These are phyloP conservation scores for Arabidopsis lyrata DNA, from an alignment of 441 rosid genomes.

Conservation along the genomic window DNA sequence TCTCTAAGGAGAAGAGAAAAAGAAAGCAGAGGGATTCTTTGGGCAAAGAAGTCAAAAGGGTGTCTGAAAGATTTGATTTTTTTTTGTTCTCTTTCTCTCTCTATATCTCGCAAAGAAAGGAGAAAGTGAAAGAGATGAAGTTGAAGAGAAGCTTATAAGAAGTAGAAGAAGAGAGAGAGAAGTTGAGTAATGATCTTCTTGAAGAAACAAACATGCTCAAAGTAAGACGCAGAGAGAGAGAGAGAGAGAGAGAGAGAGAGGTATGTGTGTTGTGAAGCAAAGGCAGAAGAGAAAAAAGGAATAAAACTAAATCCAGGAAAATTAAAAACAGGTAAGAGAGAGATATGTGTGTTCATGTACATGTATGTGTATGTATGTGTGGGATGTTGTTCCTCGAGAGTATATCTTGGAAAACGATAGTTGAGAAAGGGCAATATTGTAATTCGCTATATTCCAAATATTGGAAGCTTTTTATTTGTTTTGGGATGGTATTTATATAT, in stretches of 20 bases:
- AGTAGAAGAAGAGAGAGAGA: conserved; percentile 38
- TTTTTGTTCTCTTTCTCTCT: conserved; percentile 29
- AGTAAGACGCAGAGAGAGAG: conserved; percentile 41
- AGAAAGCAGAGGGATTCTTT: conserved; percentile 43
- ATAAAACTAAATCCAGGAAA: conserved; percentile 50
- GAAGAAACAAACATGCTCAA: conserved; percentile 64
- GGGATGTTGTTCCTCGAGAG: conserved; percentile 62
- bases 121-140: conserved; percentile 36
- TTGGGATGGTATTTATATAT: neutral
- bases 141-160: conserved; percentile 40
- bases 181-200: conserved; percentile 46
- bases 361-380: conserved; percentile 35
- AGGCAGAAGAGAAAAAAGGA: conserved; percentile 41
- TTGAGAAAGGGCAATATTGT: conserved; percentile 49
- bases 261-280: conserved; percentile 47
- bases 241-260: conserved; percentile 39
- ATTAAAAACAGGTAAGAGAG: conserved; percentile 44
- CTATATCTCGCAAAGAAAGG: conserved; percentile 28
- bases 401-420: conserved; percentile 77
- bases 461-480: conserved; percentile 14
- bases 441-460: neutral
- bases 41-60: conserved; percentile 49
- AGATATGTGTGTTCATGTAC: conserved; percentile 8
- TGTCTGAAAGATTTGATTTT: conserved; percentile 47
- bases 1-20: neutral